Evolutionary conservation across 768 basidiomycete species (phyloP), one percentile per base, ranked within the genome.

Genomic region (Strobilomyces echinocephalus): DNA sequence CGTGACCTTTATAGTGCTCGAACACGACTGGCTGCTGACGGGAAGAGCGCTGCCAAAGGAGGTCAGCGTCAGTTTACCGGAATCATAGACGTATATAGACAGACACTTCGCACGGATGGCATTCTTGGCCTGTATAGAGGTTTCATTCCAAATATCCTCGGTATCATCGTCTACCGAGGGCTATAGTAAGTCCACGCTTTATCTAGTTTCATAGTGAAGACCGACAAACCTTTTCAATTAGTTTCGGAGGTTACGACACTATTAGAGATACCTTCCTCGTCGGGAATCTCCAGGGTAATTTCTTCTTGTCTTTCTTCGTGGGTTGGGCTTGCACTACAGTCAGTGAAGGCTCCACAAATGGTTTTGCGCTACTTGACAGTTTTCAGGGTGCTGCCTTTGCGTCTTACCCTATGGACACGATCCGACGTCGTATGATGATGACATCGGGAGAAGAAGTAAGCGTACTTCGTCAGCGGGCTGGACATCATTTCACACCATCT

Each of bases 191-290:
- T n/a, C 47, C 76, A 76, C 49, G 16, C 21, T 15, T 46, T 21
- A 1, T 14, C 43, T 18, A 15, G n/a, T 15, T 41, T n/a, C 24
- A 30, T 8, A 8, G 4, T 11, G 21, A 42, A 33, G 49, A 39
- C 45, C 16, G 18, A 49, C 40, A 10, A 21, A 2, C 42, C 12
- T n/a, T 34, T 34, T 35, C 16, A 9, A 50, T 20, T 46, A 75
- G 75, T 59, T 76, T 76, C 46, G 75, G 76, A 49, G 73, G 72
- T 12, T 77, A 76, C 55, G 75, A 77, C 57, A 74, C 67, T 15
- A 62, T 74, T 15, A 64, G 63, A 31, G 72, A 72, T 49, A 70
- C 71, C 1, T 54, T 76, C 43, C 70, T 76, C 11, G 67, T 74
- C n/a, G 74, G 73, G 10, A 56, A 50, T 41, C 61, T 75, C 34